Conservation (phyloP, 2,329 filamentous ascomycete species). For the Aspergillus viridinutans region DNA sequence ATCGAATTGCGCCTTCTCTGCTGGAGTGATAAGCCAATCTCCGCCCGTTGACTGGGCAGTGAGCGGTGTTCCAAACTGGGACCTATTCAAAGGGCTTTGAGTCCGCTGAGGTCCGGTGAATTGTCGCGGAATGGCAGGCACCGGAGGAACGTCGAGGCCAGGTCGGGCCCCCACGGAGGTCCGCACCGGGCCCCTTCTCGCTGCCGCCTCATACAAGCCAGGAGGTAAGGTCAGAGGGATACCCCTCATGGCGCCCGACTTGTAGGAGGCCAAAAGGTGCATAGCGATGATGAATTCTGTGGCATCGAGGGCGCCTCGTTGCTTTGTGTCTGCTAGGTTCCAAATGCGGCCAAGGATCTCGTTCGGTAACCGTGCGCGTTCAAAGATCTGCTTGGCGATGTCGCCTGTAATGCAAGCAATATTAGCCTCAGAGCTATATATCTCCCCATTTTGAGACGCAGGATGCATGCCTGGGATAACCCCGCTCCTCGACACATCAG, state of each 20-base stretch:
- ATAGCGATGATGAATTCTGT: conserved; percentile 98
- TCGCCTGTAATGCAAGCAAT: conserved; percentile 54
- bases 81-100: conserved; percentile 55
- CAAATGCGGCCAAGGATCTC: conserved; percentile 92
- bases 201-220: conserved; percentile 84
- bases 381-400: conserved; percentile 88
- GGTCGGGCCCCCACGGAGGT: conserved; percentile 51
- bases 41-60: conserved; percentile 54
- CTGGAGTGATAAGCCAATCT: conserved; percentile 78
- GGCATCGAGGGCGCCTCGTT: conserved; percentile 76
- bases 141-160: conserved; percentile 48
- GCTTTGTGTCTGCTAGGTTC: conserved; percentile 90
- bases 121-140: conserved; percentile 74
- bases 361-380: conserved; percentile 84
- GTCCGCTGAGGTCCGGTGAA: conserved; percentile 61
- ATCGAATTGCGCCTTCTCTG: conserved; percentile 86
- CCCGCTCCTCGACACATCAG: conserved; percentile 65
- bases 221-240: conserved; percentile 78
- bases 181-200: conserved; percentile 57
- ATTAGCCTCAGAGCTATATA: conserved; percentile 10
- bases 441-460: neutral
- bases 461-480: conserved; percentile 60
- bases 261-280: conserved; percentile 91
- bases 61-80: conserved; percentile 48
- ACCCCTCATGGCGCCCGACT: conserved; percentile 72